Percentiles rank a stretch among this genome's conserved stretches.
phyloP scores from a whole-genome alignment of 495 filamentous ascomycete genomes.

The Bryoglossum gracile region DNA sequence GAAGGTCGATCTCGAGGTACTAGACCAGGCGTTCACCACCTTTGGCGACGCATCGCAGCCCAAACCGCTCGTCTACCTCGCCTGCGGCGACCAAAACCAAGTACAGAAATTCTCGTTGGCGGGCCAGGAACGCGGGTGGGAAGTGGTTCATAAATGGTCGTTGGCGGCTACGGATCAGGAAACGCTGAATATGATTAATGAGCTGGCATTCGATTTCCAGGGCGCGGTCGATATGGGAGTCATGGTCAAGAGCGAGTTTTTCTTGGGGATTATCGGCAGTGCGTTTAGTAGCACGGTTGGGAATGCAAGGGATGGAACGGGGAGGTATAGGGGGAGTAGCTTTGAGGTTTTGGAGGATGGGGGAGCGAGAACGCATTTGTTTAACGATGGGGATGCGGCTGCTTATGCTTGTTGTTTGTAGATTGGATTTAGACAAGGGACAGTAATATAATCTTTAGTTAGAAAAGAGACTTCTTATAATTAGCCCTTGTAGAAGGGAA shows the following conservation, averaged over 20 bases:
- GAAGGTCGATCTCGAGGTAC: slow-evolving; percentile 19
- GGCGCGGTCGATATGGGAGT: slow-evolving; percentile 25
- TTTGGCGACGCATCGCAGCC: slow-evolving; percentile 2
- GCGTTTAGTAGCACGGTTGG: slow-evolving; percentile 21
- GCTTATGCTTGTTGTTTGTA: slow-evolving; percentile 25
- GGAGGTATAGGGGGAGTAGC: slow-evolving; percentile 21
- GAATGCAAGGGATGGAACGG: slow-evolving; percentile 23
- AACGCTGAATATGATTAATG: slow-evolving; percentile 14
- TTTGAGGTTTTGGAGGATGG: slow-evolving; percentile 16
- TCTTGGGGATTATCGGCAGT: slow-evolving; percentile 25
- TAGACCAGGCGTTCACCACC: slow-evolving; percentile 20
- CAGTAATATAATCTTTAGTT: too few relatives aligned
- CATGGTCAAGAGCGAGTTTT: slow-evolving; percentile 22
- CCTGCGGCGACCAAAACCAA: slow-evolving; percentile 24
- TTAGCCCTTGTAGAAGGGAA: too few relatives aligned
- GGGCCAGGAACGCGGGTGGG: slow-evolving; percentile 20
- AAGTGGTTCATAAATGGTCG: slow-evolving; percentile 26
- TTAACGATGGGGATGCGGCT: slow-evolving; percentile 19
- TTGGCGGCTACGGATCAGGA: slow-evolving; percentile 6
- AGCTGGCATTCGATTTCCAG: slow-evolving; percentile 25
- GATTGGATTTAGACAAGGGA: too few relatives aligned
- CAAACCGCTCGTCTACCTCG: slow-evolving; percentile 24
- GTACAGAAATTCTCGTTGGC: slow-evolving; percentile 20
- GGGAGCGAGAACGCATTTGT: slow-evolving; percentile 21
- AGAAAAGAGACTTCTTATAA: too few relatives aligned